phyloP scores from a whole-genome alignment of 2,329 filamentous ascomycete genomes.

The Rhynchosporium secalis region DNA sequence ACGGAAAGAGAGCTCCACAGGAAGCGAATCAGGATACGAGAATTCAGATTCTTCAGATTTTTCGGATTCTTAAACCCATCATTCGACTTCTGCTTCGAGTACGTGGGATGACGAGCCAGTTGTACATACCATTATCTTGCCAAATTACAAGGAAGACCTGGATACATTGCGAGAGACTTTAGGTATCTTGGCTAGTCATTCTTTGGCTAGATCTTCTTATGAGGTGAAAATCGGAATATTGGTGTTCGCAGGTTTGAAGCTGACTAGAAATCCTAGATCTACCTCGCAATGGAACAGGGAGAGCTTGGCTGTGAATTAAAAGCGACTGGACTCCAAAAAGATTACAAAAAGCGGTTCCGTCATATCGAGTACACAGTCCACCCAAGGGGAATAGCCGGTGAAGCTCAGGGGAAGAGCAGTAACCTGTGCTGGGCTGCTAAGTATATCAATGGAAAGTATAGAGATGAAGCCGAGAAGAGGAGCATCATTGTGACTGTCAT shows the following conservation, averaged over 20 bases:
- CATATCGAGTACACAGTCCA: slow-evolving; percentile 68
- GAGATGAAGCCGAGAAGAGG: slow-evolving; percentile 49
- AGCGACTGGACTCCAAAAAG: slow-evolving; percentile 60
- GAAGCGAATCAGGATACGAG: slow-evolving; percentile 17
- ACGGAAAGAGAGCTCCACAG: not conserved
- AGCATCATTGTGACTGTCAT: slow-evolving; percentile 71
- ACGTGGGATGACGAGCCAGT: slow-evolving; percentile 45
- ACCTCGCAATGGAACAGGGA: not conserved
- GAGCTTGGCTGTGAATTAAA: slow-evolving; percentile 62
- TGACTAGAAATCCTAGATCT: not conserved
- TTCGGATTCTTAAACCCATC: slow-evolving; percentile 19
- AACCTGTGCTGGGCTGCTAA: slow-evolving; percentile 71
- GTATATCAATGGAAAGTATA: slow-evolving; percentile 62
- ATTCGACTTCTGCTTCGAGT: slow-evolving; percentile 39
- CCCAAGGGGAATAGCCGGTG: slow-evolving; percentile 63
- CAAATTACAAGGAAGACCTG: slow-evolving; percentile 73
- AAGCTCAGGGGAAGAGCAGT: slow-evolving; percentile 73
- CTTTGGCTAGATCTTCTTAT: slow-evolving; percentile 62
- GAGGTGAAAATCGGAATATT: slow-evolving; percentile 65
- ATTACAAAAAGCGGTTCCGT: slow-evolving; percentile 65
- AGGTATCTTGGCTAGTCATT: slow-evolving; percentile 66
- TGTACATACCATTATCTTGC: slow-evolving; percentile 67
- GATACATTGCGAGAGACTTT: slow-evolving; percentile 68
- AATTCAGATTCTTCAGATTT: slow-evolving; percentile 53
- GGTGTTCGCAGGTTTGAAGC: not conserved